These are phyloP conservation scores for Neurospora sp. DNA, from an alignment of 495 filamentous ascomycete genomes.

Conservation along the genomic window DNA sequence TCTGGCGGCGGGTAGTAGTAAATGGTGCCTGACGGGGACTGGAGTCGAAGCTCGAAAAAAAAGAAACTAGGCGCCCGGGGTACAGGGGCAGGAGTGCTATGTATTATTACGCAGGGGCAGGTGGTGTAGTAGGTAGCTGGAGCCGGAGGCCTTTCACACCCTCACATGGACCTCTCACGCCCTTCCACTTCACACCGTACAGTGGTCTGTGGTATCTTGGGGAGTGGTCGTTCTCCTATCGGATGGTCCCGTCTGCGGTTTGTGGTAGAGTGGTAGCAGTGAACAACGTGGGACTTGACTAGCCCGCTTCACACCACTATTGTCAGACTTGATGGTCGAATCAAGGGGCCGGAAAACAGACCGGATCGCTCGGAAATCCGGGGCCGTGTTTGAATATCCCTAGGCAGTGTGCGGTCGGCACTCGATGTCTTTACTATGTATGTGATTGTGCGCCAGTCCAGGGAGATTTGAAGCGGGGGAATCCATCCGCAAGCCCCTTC, in stretches of 20 bases:
- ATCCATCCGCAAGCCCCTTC: not conserved
- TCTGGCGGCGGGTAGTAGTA: not conserved
- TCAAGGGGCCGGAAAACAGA: conserved; percentile 8
- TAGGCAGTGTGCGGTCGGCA: not conserved
- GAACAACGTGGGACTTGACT: not conserved
- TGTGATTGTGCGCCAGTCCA: not conserved
- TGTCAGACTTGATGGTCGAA: conserved; percentile 6
- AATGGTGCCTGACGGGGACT: not conserved
- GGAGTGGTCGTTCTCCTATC: not conserved
- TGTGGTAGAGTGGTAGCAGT: not conserved
- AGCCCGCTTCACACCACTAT: not conserved
- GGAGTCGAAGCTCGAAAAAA: not conserved
- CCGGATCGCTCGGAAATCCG: conserved; percentile 10
- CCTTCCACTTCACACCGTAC: not conserved
- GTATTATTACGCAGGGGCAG: not conserved
- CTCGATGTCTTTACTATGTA: not conserved
- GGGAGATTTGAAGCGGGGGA: not conserved
- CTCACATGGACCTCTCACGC: not conserved
- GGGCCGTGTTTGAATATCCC: conserved; percentile 12
- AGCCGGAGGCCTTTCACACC: not conserved
- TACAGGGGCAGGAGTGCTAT: not conserved
- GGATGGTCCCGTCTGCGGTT: not conserved
- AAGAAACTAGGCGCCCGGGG: not conserved
- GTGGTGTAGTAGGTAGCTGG: not conserved
- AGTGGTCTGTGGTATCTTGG: not conserved